These are phyloP conservation scores for Cucurbita pepo DNA, from an alignment of 306 rosid genomes.

Conservation along the genomic window DNA sequence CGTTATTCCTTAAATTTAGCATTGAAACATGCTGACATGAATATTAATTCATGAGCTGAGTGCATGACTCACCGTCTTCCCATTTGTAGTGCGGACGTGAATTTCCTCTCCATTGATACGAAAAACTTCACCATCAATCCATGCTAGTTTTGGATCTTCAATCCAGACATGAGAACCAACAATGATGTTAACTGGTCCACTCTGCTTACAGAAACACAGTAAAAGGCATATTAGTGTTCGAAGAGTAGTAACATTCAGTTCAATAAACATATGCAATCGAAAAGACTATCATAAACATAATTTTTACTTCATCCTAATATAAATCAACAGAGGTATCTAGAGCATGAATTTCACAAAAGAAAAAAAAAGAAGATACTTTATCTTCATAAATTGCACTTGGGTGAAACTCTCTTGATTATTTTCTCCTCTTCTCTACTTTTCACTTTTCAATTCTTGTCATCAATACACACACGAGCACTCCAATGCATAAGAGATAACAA, in stretches of 20 bases:
- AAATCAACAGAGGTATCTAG: background rate
- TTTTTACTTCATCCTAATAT: background rate
- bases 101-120: constrained; percentile 71
- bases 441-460: background rate
- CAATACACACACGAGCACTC: background rate
- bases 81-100: constrained; percentile 45
- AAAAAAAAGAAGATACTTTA: background rate
- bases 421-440: no score
- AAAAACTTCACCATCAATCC: constrained; percentile 90
- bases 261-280: background rate
- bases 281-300: background rate
- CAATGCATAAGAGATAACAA: background rate
- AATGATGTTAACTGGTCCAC: constrained; percentile 85
- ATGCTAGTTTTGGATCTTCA: constrained; percentile 79
- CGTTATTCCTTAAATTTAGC: background rate
- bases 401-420: background rate
- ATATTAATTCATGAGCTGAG: background rate
- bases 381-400: background rate
- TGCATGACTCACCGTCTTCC: constrained; percentile 58
- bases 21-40: background rate
- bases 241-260: background rate
- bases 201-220: constrained; percentile 37
- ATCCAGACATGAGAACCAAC: constrained; percentile 99
- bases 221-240: background rate
- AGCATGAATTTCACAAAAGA: background rate